A percentile compares a stretch with the other conserved stretches of the same genome.
phyloP scores from a whole-genome alignment of 768 basidiomycete species.

The Mycena rebaudengoi region DNA sequence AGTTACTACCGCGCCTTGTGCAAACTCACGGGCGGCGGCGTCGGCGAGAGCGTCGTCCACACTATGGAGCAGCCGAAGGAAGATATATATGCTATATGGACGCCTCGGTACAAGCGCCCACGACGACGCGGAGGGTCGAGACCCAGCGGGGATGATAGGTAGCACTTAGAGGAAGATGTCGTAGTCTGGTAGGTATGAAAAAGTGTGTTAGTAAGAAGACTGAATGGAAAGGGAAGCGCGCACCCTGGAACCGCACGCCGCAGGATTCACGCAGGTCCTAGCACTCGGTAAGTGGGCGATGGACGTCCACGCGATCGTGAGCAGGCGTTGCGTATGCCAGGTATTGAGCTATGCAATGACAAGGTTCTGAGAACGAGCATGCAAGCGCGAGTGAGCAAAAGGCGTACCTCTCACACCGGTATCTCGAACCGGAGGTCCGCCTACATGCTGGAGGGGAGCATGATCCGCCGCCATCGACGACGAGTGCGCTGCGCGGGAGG shows the following conservation, averaged over 20 bases:
- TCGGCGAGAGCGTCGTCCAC: conserved; percentile 60
- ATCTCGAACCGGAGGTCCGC: conserved; percentile 50
- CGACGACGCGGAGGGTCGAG: conserved; percentile 73
- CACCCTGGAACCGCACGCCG: conserved; percentile 63
- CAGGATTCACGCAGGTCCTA: conserved; percentile 65
- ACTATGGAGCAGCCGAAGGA: conserved; percentile 53
- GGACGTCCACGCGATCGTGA: background rate
- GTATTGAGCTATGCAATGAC: no score
- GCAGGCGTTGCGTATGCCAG: no score
- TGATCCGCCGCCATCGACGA: conserved; percentile 68
- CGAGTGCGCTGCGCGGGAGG: conserved; percentile 51
- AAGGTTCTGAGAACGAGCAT: no score
- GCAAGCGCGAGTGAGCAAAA: no score
- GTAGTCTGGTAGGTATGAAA: conserved; percentile 55
- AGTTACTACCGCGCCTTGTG: conserved; percentile 71
- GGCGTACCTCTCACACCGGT: no score
- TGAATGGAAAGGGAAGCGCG: conserved; percentile 7
- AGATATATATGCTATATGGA: conserved; percentile 57
- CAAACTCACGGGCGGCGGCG: conserved; percentile 75
- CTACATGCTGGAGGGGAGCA: conserved; percentile 47
- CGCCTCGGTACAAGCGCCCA: conserved; percentile 83
- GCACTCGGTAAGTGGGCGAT: conserved; percentile 67
- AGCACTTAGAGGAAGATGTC: conserved; percentile 83
- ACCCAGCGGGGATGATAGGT: conserved; percentile 59
- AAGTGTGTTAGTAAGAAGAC: background rate